Conservation (phyloP, 2,329 filamentous ascomycete genomes). For the Ascochyta rabiei region DNA sequence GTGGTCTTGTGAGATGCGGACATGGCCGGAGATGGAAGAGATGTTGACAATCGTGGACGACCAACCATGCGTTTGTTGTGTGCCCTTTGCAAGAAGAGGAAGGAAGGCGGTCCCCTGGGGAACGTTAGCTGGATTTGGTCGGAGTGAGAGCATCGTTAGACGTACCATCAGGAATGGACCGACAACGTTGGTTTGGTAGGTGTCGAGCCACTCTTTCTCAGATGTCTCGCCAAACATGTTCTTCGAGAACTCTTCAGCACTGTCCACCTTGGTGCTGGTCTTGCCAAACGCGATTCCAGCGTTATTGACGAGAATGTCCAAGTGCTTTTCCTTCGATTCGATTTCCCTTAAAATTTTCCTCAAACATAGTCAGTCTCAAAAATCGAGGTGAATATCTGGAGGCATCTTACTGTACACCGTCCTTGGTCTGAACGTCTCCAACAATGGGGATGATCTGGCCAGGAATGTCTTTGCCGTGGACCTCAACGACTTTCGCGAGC, state of each 20-base stretch:
- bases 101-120: conserved; percentile 50
- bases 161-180: conserved; percentile 53
- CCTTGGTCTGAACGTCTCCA: conserved; percentile 53
- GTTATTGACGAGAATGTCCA: conserved; percentile 57
- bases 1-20: conserved; percentile 55
- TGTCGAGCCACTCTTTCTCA: conserved; percentile 54
- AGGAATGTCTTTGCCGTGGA: conserved; percentile 51
- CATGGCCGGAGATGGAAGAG: conserved; percentile 53
- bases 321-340: conserved; percentile 51
- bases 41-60: conserved; percentile 56
- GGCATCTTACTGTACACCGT: conserved; percentile 46
- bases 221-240: conserved; percentile 53
- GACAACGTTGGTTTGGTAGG: conserved; percentile 56
- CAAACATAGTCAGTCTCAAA: conserved; percentile 5
- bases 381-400: background rate
- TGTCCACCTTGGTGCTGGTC: conserved; percentile 45
- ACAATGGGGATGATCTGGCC: conserved; percentile 55
- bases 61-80: conserved; percentile 50
- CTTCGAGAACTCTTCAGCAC: conserved; percentile 52
- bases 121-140: background rate
- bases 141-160: background rate
- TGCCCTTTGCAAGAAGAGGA: conserved; percentile 53
- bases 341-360: conserved; percentile 52
- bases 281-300: conserved; percentile 53
- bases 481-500: conserved; percentile 54